A percentile compares a stretch with the other conserved stretches of the same genome.
These are phyloP conservation scores for Rosa hybrid DNA, from an alignment of 331 rosid genomes.

Conservation along the genomic window DNA sequence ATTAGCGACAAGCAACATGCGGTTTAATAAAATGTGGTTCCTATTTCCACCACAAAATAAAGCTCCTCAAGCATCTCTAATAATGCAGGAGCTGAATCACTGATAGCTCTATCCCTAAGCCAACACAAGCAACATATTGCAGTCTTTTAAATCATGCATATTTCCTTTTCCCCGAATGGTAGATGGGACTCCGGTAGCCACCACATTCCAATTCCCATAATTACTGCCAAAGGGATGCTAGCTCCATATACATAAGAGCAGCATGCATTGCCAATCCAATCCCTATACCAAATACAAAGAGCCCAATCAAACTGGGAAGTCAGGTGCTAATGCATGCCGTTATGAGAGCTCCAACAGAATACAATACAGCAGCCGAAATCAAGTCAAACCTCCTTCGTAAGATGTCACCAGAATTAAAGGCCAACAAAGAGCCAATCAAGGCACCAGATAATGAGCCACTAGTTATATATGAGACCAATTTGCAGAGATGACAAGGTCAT, in stretches of 20 bases:
- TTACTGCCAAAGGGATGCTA: background rate
- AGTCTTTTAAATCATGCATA: too few species aligned
- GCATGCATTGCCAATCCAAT: background rate
- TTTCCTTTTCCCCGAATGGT: too few species aligned
- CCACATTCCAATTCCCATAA: background rate
- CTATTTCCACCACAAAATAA: background rate
- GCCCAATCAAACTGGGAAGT: slow-evolving; percentile 65
- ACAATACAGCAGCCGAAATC: slow-evolving; percentile 56
- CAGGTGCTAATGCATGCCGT: slow-evolving; percentile 65
- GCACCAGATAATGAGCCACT: slow-evolving; percentile 98
- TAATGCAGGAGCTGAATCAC: too few species aligned
- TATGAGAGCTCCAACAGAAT: slow-evolving; percentile 72
- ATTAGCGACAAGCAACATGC: background rate
- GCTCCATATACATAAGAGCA: slow-evolving; percentile 28
- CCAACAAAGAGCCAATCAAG: slow-evolving; percentile 80
- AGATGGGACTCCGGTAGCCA: slow-evolving; percentile 21
- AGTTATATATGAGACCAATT: slow-evolving; percentile 66
- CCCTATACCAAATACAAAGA: slow-evolving; percentile 56
- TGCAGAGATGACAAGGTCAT: slow-evolving; percentile 66
- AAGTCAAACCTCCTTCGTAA: slow-evolving; percentile 94
- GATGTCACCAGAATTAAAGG: slow-evolving; percentile 80
- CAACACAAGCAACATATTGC: too few species aligned
- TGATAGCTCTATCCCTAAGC: too few species aligned
- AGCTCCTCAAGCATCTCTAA: too few species aligned
- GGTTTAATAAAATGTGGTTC: background rate